Base-by-base conservation (phyloP, 352 stramenopile genomes). In the Globisporangium cylindrosporum region DNA sequence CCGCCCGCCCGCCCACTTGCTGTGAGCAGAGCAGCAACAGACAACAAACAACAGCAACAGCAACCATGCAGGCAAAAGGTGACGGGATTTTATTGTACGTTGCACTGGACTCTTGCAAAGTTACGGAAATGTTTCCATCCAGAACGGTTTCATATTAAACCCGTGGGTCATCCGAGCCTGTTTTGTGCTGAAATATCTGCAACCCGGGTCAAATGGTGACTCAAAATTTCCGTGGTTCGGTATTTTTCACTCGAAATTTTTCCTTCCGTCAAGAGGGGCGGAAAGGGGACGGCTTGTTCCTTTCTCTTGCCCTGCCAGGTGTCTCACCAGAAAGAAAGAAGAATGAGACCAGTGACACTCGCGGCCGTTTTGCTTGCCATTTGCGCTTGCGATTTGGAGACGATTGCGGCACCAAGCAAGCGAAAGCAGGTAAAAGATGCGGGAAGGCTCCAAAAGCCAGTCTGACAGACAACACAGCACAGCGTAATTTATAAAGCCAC, bases 51-150 rank as follows among this genome's bases (percentile, higher is more conserved):
- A 20, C 38, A 46, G 36, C 36, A 43, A 43, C 32, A 24, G 9
- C 34, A 12, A 43, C 36, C 38, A 48, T 48, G 38, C 12, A 15
- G 38, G 14, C 38, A 48, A 20, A 48, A 6, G 38, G 14, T 48
- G 38, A 5, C 14, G 53, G 8, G 29, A 46, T 4, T 46, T 46
- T 54, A 22, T 22, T 24, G 4, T 25, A 25, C 6, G 0, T 27
- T 62, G 32, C 56, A 62, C 56, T 62, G 56, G 56, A 62, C 56
- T 62, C 29, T 62, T 62, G 56, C n/a, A n/a, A 32, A 32, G 0
- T 24, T 62, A 49, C 56, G 18, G 32, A 5, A 32, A 62, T 0
- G 15, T 62, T 61, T 25, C 56, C 4, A 9, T 51, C 6, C 43
- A 51, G 20, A 51, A 51, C 43, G 43, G 43, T 51, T 51, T 12